phyloP scores from a whole-genome alignment of 192 early-diverging fungal genomes.

The Coemansia sp. region DNA sequence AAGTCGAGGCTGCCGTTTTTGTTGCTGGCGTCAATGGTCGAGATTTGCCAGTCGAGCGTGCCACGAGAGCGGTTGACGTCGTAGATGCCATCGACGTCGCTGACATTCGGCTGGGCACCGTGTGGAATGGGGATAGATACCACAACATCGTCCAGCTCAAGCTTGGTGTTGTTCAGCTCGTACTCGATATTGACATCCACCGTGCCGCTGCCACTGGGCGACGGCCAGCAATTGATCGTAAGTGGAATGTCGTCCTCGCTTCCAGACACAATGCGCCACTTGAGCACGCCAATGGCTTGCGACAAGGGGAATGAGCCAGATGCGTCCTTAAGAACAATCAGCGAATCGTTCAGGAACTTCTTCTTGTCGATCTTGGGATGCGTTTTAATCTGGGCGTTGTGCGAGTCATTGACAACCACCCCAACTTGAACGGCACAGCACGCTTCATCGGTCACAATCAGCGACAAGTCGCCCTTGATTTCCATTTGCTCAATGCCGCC shows the following conservation, averaged over 20 bases:
- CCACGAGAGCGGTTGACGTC: constrained; percentile 65
- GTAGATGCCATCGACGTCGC: constrained; percentile 79
- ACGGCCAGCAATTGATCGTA: constrained; percentile 93
- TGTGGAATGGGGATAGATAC: constrained; percentile 87
- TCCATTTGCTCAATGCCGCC: constrained; percentile 90
- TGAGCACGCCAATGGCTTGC: constrained; percentile 79
- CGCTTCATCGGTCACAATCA: constrained; percentile 70
- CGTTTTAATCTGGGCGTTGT: constrained; percentile 86
- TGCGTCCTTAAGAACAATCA: constrained; percentile 78
- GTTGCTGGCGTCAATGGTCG: constrained; percentile 73
- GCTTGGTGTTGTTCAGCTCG: constrained; percentile 70
- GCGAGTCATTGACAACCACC: constrained; percentile 57
- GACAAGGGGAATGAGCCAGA: constrained; percentile 79
- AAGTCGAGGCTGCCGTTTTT: constrained; percentile 81
- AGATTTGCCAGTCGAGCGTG: constrained; percentile 78
- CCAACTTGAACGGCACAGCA: constrained; percentile 61
- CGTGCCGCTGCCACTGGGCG: constrained; percentile 77
- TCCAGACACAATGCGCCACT: constrained; percentile 80
- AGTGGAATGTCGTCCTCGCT: constrained; percentile 85
- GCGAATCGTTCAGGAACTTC: constrained; percentile 64
- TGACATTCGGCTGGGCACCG: constrained; percentile 65
- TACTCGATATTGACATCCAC: constrained; percentile 98
- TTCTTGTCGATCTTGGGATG: constrained; percentile 97
- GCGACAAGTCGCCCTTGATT: constrained; percentile 84
- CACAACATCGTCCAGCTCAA: constrained; percentile 81